Conservation (phyloP, 495 filamentous ascomycete genomes). For the Hypoxylon lienhwacheense region DNA sequence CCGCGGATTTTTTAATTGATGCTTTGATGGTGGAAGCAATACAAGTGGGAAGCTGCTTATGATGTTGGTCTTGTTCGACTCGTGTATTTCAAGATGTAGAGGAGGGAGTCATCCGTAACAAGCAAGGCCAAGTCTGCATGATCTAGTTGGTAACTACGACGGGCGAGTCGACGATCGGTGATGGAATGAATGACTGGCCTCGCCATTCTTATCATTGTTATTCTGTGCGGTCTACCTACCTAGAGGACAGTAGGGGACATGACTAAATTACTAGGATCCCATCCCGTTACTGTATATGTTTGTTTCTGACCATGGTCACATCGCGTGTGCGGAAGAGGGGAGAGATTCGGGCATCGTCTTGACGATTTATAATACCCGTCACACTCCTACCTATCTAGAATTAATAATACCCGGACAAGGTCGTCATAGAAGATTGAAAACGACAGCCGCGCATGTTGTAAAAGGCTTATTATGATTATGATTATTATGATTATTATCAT, state of each 20-base stretch:
- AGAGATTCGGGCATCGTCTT: not conserved
- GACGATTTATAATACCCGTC: conserved; percentile 18
- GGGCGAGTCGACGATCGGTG: conserved; percentile 11
- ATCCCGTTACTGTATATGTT: not conserved
- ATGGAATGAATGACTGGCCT: no score
- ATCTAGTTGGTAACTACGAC: conserved; percentile 19
- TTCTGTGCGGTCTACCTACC: not conserved
- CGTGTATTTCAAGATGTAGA: conserved; percentile 18
- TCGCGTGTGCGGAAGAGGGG: not conserved
- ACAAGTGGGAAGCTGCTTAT: conserved; percentile 13
- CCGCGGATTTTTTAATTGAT: conserved; percentile 7
- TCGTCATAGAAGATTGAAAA: no score
- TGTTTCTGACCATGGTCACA: conserved; percentile 10
- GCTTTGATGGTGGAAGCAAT: conserved; percentile 11
- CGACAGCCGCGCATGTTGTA: no score
- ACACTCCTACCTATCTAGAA: not conserved
- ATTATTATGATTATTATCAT: no score
- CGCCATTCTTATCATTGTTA: not conserved
- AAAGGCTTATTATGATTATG: no score
- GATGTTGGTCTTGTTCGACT: conserved; percentile 14
- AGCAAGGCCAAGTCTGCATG: no score
- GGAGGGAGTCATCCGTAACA: no score
- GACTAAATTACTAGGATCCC: not conserved
- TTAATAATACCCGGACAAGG: no score
- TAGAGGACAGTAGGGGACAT: not conserved